Evolutionary conservation across 352 stramenopile species (phyloP), one percentile per base, ranked within the genome.

Genomic region (Phytophthora rubi): DNA sequence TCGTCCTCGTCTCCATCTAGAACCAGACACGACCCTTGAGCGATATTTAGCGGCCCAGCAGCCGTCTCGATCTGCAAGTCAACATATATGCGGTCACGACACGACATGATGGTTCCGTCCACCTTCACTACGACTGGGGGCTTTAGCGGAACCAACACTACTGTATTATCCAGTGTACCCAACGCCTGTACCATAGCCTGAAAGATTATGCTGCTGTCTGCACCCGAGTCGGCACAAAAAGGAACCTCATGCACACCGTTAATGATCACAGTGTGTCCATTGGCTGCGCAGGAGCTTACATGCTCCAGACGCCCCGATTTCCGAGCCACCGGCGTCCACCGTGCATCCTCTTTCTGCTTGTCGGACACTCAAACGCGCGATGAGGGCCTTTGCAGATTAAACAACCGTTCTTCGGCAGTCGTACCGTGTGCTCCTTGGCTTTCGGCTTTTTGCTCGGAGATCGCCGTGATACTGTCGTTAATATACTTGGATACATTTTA

Each of bases 1-100:
- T 68, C 51, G 1, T 68, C 53, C 10, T 54, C 52, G 4, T 55
- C 16, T 3, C 52, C 60, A 39, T 68, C 51, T 28, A 68, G 21
- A 3, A 61, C 52, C 3, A 61, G 2, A 35, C 28, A 48, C 7
- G 13, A 9, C 9, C 55, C 37, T 6, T 12, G 23, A 4, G 37
- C 0, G 9, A 68, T 10, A 23, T 68, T 21, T 15, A 67, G 16
- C 5, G 51, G n/a, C 33, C 56, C 56, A 12, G 56, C 56, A 26
- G 56, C 56, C 8, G 52, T 58, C 12, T 7, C 26, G 18, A 53
- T n/a, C 0, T 12, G 9, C 45, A 53, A 8, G 18, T 53, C 45
- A 30, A 53, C 10, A 5, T 13, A 6, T 3, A 21, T n/a, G 6
- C 7, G 6, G 6, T 53, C 45, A 5, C 16, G 2, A 23, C 45